Evolutionary conservation across 306 rosid genomes (phyloP), one percentile per base, ranked within the genome.

Genomic region (Astragalus glycyphyllos): DNA sequence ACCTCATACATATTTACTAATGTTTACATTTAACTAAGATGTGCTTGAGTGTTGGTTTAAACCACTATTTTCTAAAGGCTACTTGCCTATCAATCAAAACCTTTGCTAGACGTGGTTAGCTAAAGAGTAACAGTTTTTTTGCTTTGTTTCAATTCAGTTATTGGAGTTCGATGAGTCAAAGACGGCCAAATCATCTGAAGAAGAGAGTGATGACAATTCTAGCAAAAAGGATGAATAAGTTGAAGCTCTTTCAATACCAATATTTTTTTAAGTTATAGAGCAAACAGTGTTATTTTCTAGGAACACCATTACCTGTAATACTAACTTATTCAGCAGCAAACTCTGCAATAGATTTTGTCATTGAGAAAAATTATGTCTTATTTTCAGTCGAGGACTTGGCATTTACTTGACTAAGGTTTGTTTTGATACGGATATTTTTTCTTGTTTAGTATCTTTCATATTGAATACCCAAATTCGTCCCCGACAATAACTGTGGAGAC

Each of bases 91-190:
- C 31, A 26, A 26, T 3, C 31, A 26, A 37, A 37, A 26, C 31
- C 49, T 8, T 37, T 59, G 45, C 44, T 13, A 29, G 15, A 34
- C 10, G 41, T 69, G 63, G 50, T 23, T 49, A 61, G 70, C 54
- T 68, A 29, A 26, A 40, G 44, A 2, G 5, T 62, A 29, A 32
- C 7, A 31, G 1, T 11, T 8, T 38, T 77, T 77, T 16, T 46
- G 15, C 16, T 1, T 15, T 54, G 73, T 65, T 79, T 46, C 58
- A 8, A 40, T 78, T 74, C 84, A 89, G 94, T 72, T 89, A 72
- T 73, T 92, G 87, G 96, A 75, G 69, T 92, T 89, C 15, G 94
- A 92, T 42, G 96, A 92, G 84, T 83, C 91, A 3, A 91, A 84
- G 82, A 62, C 74, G 0, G 68, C 81, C 2, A 41, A 37, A 37